These are phyloP conservation scores for Plasmopara viticola DNA, from an alignment of 352 stramenopile genomes.

Conservation along the genomic window DNA sequence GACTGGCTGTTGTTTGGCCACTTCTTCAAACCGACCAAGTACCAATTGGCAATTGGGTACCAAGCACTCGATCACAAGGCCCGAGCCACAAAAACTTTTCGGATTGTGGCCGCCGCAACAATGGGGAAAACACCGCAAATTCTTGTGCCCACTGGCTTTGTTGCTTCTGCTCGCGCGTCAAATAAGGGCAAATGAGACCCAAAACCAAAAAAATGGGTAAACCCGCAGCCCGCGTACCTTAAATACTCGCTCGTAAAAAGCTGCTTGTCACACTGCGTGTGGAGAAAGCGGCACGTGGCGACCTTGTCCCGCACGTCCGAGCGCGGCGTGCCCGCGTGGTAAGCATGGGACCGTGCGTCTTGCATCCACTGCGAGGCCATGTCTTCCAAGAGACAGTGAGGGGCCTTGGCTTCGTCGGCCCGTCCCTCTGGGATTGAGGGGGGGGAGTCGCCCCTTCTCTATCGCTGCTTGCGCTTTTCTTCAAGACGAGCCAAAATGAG, in stretches of 20 bases:
- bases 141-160: conserved; percentile 83
- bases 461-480: conserved; percentile 20
- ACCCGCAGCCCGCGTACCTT: conserved; percentile 21
- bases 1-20: conserved; percentile 32
- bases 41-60: conserved; percentile 52
- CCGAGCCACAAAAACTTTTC: conserved; percentile 81
- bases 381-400: conserved; percentile 1
- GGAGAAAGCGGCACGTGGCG: conserved; percentile 35
- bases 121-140: conserved; percentile 77
- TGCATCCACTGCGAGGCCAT: conserved; percentile 25
- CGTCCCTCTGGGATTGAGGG: not conserved
- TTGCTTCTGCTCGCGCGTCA: conserved; percentile 47
- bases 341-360: conserved; percentile 9
- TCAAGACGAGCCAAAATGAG: conserved; percentile 8
- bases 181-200: not conserved
- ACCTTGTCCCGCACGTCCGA: conserved; percentile 3
- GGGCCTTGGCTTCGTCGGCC: conserved; percentile 2
- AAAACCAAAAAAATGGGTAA: not conserved
- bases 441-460: conserved; percentile 17
- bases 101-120: conserved; percentile 79
- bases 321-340: conserved; percentile 5
- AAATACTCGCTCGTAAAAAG: conserved; percentile 73
- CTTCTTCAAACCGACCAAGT: conserved; percentile 67
- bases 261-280: conserved; percentile 69
- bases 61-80: conserved; percentile 66